Percentiles rank a stretch among this genome's conserved stretches.
Conservation (phyloP, 805 yeast genomes). For the Jamesozyma hellenica region DNA sequence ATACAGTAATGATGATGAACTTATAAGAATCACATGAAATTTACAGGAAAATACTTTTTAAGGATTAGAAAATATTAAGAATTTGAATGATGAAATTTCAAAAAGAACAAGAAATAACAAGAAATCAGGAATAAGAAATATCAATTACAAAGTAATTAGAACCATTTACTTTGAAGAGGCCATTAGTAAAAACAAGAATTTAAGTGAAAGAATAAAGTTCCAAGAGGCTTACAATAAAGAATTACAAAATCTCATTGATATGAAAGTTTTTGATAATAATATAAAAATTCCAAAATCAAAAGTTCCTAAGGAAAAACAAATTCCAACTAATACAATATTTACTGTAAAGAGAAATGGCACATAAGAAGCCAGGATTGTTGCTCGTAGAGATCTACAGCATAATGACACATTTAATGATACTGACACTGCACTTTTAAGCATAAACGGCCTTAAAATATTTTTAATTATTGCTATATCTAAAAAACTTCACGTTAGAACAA, state of each 20-base stretch:
- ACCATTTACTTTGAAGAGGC: constrained; percentile 5
- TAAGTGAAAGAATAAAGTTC: neutral
- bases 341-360: constrained; percentile 4
- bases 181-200: constrained; percentile 3
- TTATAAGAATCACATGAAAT: too few relatives aligned
- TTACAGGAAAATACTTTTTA: neutral
- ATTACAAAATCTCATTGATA: constrained; percentile 3
- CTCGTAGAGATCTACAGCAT: constrained; percentile 7
- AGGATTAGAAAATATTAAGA: neutral
- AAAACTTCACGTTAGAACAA: too few relatives aligned
- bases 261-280: constrained; percentile 4
- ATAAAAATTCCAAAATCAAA: neutral
- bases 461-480: constrained; percentile 1
- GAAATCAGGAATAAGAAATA: neutral
- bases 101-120: neutral
- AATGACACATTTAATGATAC: too few relatives aligned
- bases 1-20: too few relatives aligned
- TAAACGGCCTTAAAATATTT: constrained; percentile 1
- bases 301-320: neutral
- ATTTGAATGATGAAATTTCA: neutral
- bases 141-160: constrained; percentile 1
- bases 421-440: constrained; percentile 1
- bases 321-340: constrained; percentile 2
- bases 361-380: constrained; percentile 4
- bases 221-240: constrained; percentile 5